Percentiles rank a stretch among this genome's conserved stretches.
These are phyloP conservation scores for Colletotrichum kahawae DNA, from an alignment of 2,329 filamentous ascomycete genomes.

Conservation along the genomic window DNA sequence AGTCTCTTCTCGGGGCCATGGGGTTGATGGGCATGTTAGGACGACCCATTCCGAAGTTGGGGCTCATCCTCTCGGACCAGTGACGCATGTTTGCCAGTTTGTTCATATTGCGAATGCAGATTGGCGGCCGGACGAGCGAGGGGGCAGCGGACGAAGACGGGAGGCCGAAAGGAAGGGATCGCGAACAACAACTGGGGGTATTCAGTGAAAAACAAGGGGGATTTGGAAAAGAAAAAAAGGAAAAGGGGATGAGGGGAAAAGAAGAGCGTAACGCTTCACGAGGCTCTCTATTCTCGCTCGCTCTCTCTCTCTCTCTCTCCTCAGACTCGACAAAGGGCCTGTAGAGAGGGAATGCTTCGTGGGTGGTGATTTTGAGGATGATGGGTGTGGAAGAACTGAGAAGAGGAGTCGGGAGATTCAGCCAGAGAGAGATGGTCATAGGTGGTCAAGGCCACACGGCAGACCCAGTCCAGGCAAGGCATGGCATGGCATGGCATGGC, in stretches of 20 bases:
- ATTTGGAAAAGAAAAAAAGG: constrained; percentile 26
- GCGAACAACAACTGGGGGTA: constrained; percentile 11
- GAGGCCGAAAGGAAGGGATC: constrained; percentile 15
- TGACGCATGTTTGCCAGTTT: constrained; percentile 75
- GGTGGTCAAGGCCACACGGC: constrained; percentile 17
- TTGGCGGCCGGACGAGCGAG: constrained; percentile 31
- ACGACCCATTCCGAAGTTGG: constrained; percentile 69
- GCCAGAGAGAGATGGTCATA: constrained; percentile 17
- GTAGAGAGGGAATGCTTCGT: constrained; percentile 17
- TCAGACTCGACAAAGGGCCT: constrained; percentile 18
- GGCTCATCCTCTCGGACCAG: constrained; percentile 74
- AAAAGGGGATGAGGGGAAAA: constrained; percentile 27
- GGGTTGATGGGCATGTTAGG: constrained; percentile 60
- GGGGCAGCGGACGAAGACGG: constrained; percentile 29
- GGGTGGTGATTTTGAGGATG: constrained; percentile 2
- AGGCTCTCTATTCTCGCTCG: constrained; percentile 24
- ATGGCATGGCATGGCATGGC: constrained; percentile 3
- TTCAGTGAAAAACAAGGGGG: constrained; percentile 22
- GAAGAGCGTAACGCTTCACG: constrained; percentile 23
- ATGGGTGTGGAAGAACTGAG: constrained; percentile 17
- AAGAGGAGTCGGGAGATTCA: constrained; percentile 20
- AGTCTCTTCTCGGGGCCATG: constrained; percentile 64
- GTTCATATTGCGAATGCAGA: constrained; percentile 60
- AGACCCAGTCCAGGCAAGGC: constrained; percentile 16
- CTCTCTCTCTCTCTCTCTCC: constrained; percentile 20